Base-by-base conservation (phyloP, 2,329 filamentous ascomycete genomes). In the Monosporascus sp. region DNA sequence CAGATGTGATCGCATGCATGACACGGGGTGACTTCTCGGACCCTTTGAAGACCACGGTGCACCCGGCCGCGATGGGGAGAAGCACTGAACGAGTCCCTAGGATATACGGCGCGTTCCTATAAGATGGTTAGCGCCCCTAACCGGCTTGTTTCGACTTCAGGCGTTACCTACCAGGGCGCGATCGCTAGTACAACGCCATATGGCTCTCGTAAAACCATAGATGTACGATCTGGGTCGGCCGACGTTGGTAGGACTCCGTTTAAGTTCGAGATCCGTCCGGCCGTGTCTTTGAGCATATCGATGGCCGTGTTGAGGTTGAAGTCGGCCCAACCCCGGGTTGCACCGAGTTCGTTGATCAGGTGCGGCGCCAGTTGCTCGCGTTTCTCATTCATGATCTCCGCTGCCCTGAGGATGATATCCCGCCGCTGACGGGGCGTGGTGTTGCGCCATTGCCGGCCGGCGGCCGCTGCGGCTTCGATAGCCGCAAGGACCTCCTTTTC, bases 181-280 rank as follows among this genome's bases (percentile, higher is more conserved):
- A 88, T 87, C 6, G 77, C 81, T 45, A 88, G 68, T 27, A 86
- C 74, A 8, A 88, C 85, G 3, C 86, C 86, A 60, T 80, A 85
- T 1, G 86, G 85, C 67, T 88, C 84, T 66, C 84, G 86, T 57
- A 81, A 73, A 3, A 89, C 70, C 57, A 89, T 72, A 0, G 82
- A 83, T 35, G 71, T 74, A 35, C 77, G 74, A 0, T 77, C 80
- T 44, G 80, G 74, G 8, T 77, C 57, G 5, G 55, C 57, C 0
- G 65, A 63, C 3, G 60, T 57, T 5, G 71, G 68, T 17, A 72
- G 64, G 20, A 55, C 64, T 25, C 68, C 72, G 46, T 57, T 54
- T 37, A 72, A 60, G 9, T 56, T 63, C n/a, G 56, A 61, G 5
- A 74, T 61, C 15, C 72, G 62, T 8, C 70, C 72, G 0, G 71